Evolutionary conservation across 2,329 filamentous ascomycete genomes (phyloP), one percentile per base, ranked within the genome.

Genomic region (Colletotrichum horii): DNA sequence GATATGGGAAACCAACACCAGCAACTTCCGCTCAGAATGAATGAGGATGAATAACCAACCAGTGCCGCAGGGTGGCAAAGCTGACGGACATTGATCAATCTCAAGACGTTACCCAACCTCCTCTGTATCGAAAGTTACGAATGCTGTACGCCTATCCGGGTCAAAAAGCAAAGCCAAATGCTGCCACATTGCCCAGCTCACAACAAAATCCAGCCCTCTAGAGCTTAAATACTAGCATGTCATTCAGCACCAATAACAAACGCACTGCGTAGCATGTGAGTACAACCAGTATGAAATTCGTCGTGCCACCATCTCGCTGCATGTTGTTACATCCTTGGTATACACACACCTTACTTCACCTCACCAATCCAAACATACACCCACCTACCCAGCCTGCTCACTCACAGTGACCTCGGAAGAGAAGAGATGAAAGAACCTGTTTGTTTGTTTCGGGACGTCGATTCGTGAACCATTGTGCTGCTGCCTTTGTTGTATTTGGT

Each of bases 381-480:
- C 14, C 52, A 19, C 52, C n/a, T 3, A 3, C 0, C 28, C 6
- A 32, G 5, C n/a, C 19, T 2, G 0, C 43, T 22, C n/a, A 36
- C 22, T 58, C 55, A 58, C 22, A n/a, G 55, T 30, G 22, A 58
- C 14, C 55, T 7, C 3, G 6, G 8, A 7, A 60, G 26, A 19
- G 8, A 43, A 28, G 12, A 34, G 19, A 58, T 16, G 30, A 22
- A n/a, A 58, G 22, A 62, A 34, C n/a, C n/a, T 19, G 30, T 11
- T 69, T 68, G 38, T 26, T 67, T 66, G 48, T 56, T 67, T 67
- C 16, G 34, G 67, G 56, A 71, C 15, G 62, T 67, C 61, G 69
- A 36, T 32, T 67, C 56, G 62, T 67, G 12, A 52, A 30, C 69
- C 69, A 75, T 72, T 75, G 72, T 70, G 71, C 71, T 66, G 71